Conservation (phyloP, 306 rosid genomes). For the Ochetophila trinervis region DNA sequence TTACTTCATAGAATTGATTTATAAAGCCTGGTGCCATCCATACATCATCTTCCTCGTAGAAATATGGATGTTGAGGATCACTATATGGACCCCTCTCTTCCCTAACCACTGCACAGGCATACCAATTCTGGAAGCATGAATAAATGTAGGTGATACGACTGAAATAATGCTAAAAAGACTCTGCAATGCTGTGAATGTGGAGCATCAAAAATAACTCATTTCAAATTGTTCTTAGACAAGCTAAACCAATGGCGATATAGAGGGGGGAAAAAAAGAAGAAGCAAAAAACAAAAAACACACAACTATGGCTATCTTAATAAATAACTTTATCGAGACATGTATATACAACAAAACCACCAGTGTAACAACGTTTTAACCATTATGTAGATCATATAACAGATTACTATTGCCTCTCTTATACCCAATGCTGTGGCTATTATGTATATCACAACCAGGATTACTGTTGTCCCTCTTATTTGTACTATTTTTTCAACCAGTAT, state of each 20-base stretch:
- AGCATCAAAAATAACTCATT: too few relatives aligned
- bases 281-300: too few relatives aligned
- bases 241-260: background rate
- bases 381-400: conserved; percentile 6
- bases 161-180: background rate
- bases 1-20: conserved; percentile 86
- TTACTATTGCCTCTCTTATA: background rate
- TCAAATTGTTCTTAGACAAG: background rate
- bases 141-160: conserved; percentile 5
- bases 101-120: conserved; percentile 63
- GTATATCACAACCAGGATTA: background rate
- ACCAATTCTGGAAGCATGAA: background rate
- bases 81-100: conserved; percentile 82
- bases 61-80: conserved; percentile 96
- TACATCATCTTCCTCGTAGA: conserved; percentile 85
- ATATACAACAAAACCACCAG: conserved; percentile 1
- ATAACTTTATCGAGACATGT: background rate
- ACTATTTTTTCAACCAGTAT: background rate
- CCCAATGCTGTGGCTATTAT: background rate
- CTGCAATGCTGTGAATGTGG: background rate
- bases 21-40: conserved; percentile 99
- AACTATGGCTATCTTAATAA: background rate
- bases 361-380: background rate
- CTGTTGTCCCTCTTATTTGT: background rate
- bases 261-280: too few relatives aligned